These are phyloP conservation scores for Postia placenta DNA, from an alignment of 768 basidiomycete genomes.

Conservation along the genomic window DNA sequence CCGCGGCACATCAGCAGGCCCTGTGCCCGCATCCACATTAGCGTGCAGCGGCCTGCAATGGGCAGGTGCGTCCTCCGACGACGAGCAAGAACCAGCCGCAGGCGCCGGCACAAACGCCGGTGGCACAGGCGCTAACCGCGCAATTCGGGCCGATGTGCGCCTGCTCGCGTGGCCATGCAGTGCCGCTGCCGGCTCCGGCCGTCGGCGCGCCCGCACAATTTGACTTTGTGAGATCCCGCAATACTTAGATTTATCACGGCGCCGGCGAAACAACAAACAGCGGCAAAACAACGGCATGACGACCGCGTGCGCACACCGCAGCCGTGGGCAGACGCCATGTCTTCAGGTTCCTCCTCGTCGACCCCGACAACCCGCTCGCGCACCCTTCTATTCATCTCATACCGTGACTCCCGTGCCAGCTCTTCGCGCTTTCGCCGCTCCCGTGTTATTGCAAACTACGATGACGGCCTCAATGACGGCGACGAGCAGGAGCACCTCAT, in stretches of 20 bases:
- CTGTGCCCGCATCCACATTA: no score
- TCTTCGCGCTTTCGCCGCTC: constrained; percentile 33
- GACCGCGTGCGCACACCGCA: constrained; percentile 9
- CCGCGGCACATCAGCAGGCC: no score
- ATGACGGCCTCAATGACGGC: constrained; percentile 38
- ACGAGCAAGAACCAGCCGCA: no score
- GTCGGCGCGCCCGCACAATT: no score
- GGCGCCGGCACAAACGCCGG: neutral
- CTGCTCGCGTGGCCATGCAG: no score
- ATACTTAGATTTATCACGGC: no score
- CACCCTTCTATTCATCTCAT: constrained; percentile 90
- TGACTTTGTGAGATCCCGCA: no score
- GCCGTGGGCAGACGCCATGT: constrained; percentile 21
- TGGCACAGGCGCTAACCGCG: neutral
- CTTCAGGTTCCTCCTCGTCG: constrained; percentile 28
- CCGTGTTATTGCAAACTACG: constrained; percentile 32
- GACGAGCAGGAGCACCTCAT: constrained; percentile 71
- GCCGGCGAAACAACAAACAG: constrained; percentile 13
- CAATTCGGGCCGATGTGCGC: neutral
- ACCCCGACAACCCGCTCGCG: constrained; percentile 70
- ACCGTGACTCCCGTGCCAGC: constrained; percentile 70
- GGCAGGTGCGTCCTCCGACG: no score
- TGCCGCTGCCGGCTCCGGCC: no score
- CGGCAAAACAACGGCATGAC: constrained; percentile 19
- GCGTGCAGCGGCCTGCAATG: no score